Conservation (phyloP, 306 rosid species). For the Cucurbita moschata region DNA sequence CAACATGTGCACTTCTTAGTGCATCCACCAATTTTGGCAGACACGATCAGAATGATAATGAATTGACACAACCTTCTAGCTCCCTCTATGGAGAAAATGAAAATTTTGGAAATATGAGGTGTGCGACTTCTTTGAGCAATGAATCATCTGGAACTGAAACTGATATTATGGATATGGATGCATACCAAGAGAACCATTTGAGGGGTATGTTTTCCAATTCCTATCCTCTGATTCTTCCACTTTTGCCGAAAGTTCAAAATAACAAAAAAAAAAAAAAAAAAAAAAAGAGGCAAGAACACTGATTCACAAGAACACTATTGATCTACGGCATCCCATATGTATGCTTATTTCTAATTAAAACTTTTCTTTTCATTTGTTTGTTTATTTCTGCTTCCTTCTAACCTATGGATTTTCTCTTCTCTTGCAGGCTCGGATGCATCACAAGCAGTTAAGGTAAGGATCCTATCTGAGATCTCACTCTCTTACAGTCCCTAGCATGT, state of each 20-base stretch:
- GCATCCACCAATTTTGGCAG: constrained; percentile 22
- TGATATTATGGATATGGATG: constrained; percentile 51
- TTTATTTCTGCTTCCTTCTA: constrained; percentile 3
- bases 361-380: not conserved
- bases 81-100: constrained; percentile 23
- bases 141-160: constrained; percentile 64
- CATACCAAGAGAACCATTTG: constrained; percentile 31
- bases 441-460: constrained; percentile 39
- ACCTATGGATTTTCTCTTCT: constrained; percentile 16
- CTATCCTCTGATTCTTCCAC: not conserved
- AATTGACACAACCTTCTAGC: constrained; percentile 34
- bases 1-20: constrained; percentile 17
- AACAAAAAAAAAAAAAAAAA: not conserved
- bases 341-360: not conserved
- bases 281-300: not conserved
- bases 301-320: not conserved
- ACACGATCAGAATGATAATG: constrained; percentile 19
- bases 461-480: not conserved
- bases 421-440: constrained; percentile 38
- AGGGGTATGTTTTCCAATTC: constrained; percentile 29
- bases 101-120: constrained; percentile 18
- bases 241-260: not conserved
- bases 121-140: constrained; percentile 22
- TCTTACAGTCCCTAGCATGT: not conserved
- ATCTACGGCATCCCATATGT: not conserved